phyloP scores from a whole-genome alignment of 1,284 basidiomycete genomes.

The Pulveroboletus sp. region DNA sequence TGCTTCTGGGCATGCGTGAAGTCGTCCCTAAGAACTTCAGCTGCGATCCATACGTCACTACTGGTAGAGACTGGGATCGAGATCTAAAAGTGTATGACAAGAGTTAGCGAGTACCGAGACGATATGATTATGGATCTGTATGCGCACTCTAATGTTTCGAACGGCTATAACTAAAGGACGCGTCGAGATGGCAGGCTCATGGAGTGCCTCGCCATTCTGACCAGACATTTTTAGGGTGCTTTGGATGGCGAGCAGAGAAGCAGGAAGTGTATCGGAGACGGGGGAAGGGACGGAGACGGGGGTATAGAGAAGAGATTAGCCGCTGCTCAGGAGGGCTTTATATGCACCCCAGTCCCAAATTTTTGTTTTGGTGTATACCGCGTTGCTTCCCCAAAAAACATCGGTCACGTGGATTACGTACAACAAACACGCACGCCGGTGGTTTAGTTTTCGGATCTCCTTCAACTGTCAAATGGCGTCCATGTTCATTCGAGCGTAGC shows the following conservation, averaged over 20 bases:
- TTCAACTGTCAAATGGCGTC: neutral
- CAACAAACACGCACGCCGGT: neutral
- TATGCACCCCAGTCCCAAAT: slow-evolving; percentile 38
- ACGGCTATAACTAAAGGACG: slow-evolving; percentile 66
- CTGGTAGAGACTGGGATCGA: slow-evolving; percentile 82
- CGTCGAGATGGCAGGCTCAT: slow-evolving; percentile 45
- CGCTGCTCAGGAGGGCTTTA: slow-evolving; percentile 24
- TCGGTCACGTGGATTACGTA: slow-evolving; percentile 35
- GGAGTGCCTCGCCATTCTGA: slow-evolving; percentile 31
- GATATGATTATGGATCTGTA: slow-evolving; percentile 18
- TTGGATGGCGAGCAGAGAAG: slow-evolving; percentile 4
- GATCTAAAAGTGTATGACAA: slow-evolving; percentile 48
- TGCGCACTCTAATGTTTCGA: slow-evolving; percentile 67
- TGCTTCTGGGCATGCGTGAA: slow-evolving; percentile 70
- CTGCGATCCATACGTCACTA: slow-evolving; percentile 82
- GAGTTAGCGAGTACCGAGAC: slow-evolving; percentile 13
- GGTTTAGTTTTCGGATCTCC: slow-evolving; percentile 3
- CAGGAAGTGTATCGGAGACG: neutral
- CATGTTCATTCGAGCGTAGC: neutral
- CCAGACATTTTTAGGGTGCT: slow-evolving; percentile 33
- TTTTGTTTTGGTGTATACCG: slow-evolving; percentile 29
- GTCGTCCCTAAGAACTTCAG: slow-evolving; percentile 85
- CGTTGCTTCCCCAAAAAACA: slow-evolving; percentile 34
- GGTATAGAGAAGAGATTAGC: slow-evolving; percentile 8
- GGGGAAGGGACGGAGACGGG: neutral